Conservation (phyloP, 768 basidiomycete genomes). For the Pulveroboletus sp. region DNA sequence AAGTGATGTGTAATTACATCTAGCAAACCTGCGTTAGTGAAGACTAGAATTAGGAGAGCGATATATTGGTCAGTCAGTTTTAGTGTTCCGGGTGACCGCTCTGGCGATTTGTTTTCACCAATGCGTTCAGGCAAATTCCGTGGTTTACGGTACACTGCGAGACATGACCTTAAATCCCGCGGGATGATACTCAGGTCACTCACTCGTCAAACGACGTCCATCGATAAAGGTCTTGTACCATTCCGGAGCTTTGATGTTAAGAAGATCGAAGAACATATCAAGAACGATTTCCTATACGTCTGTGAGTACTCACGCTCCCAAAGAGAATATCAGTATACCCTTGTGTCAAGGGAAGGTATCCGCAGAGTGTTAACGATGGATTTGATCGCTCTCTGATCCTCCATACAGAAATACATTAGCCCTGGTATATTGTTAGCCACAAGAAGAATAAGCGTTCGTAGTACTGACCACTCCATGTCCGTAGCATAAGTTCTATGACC, state of each 20-base stretch:
- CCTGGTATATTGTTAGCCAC: conserved; percentile 43
- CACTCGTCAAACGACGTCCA: conserved; percentile 83
- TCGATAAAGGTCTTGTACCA: conserved; percentile 94
- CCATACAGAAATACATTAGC: conserved; percentile 89
- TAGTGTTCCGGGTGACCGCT: conserved; percentile 51
- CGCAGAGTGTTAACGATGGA: conserved; percentile 80
- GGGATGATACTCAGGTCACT: conserved; percentile 20
- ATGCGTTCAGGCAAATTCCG: conserved; percentile 32
- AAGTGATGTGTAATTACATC: conserved; percentile 52
- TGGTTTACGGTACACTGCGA: conserved; percentile 61
- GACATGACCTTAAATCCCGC: background rate
- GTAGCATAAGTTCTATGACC: conserved; percentile 77
- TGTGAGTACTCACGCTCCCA: conserved; percentile 8
- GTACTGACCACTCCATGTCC: conserved; percentile 87
- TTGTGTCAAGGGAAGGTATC: conserved; percentile 81
- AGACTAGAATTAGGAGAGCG: conserved; percentile 75
- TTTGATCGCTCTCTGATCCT: conserved; percentile 80
- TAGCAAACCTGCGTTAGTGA: conserved; percentile 81
- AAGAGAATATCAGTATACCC: conserved; percentile 43
- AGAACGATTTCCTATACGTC: conserved; percentile 78
- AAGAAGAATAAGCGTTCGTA: background rate
- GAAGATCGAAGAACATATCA: conserved; percentile 89
- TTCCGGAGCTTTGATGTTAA: conserved; percentile 87
- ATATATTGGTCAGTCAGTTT: conserved; percentile 93
- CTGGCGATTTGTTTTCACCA: conserved; percentile 37